Conservation (phyloP, 768 basidiomycete species). For the button mushroom (Agaricus bisporus) region DNA sequence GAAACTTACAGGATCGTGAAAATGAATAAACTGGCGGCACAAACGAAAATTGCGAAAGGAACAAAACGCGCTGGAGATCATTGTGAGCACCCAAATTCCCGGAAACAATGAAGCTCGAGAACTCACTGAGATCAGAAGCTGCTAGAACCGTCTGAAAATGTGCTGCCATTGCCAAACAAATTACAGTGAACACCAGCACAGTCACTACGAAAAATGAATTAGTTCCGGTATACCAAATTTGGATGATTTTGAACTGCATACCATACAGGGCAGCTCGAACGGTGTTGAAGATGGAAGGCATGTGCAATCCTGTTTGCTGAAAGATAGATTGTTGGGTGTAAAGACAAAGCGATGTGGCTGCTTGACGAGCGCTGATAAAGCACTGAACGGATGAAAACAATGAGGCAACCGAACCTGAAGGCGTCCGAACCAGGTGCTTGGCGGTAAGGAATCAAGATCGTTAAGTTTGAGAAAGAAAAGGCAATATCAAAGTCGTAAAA, state of each 20-base stretch:
- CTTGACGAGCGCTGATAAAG: conserved; percentile 39
- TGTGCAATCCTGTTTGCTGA: conserved; percentile 33
- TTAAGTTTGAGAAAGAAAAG: conserved; percentile 11
- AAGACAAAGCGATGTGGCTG: conserved; percentile 22
- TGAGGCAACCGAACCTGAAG: conserved; percentile 39
- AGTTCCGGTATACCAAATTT: background rate
- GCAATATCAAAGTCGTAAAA: background rate
- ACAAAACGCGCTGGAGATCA: conserved; percentile 70
- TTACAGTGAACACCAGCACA: conserved; percentile 68
- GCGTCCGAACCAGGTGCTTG: conserved; percentile 10
- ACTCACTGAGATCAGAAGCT: conserved; percentile 76
- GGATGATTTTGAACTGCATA: conserved; percentile 25
- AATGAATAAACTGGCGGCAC: conserved; percentile 61
- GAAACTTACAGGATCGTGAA: conserved; percentile 57
- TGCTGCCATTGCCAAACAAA: conserved; percentile 74
- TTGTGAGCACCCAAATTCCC: conserved; percentile 8
- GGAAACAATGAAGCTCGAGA: background rate
- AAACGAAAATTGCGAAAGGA: conserved; percentile 81
- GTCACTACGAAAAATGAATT: conserved; percentile 34
- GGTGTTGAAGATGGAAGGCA: conserved; percentile 71
- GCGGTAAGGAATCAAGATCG: conserved; percentile 9
- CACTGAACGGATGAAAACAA: conserved; percentile 27
- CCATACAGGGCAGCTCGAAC: conserved; percentile 65
- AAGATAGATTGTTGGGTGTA: conserved; percentile 19
- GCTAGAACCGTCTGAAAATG: conserved; percentile 69